Conservation (phyloP, 139 green algal genomes). For the Chlorella sp. region DNA sequence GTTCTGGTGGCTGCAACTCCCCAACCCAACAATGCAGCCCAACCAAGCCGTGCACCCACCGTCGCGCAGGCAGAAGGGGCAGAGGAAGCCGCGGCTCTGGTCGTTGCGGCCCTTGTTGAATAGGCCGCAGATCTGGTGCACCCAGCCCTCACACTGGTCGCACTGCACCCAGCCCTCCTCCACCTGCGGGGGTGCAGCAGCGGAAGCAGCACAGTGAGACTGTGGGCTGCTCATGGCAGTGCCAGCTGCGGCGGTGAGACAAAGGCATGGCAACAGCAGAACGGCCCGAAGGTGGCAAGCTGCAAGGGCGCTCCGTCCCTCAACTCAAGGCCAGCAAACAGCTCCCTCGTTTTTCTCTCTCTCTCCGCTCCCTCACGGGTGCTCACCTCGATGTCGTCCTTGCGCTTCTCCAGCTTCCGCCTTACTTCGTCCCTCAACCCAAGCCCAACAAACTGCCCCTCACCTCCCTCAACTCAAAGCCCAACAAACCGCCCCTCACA, state of each 20-base stretch:
- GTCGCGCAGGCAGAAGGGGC: constrained; percentile 87
- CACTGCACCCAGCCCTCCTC: constrained; percentile 98
- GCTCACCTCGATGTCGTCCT: background rate
- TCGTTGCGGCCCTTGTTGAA: constrained; percentile 98
- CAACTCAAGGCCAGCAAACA: too few relatives aligned
- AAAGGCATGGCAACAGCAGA: background rate
- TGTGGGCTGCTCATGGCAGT: too few relatives aligned
- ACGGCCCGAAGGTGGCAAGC: background rate
- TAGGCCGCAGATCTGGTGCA: constrained; percentile 97
- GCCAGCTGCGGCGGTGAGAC: too few relatives aligned
- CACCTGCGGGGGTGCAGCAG: constrained; percentile 25
- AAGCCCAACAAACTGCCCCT: too few relatives aligned
- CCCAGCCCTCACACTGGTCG: constrained; percentile 94
- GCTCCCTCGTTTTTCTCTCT: background rate
- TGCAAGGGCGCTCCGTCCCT: background rate
- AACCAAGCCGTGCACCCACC: constrained; percentile 27
- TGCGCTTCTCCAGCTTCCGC: too few relatives aligned
- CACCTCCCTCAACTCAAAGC: too few relatives aligned
- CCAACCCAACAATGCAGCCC: too few relatives aligned
- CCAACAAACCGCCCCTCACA: too few relatives aligned
- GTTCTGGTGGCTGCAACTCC: too few relatives aligned
- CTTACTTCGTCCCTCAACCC: too few relatives aligned
- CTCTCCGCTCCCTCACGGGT: background rate
- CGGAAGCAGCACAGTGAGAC: background rate
- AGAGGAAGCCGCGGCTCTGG: constrained; percentile 88